Percentiles rank a stretch among this genome's conserved stretches.
phyloP scores from a whole-genome alignment of 352 stramenopile species.

The Pythium vanterpoolii region DNA sequence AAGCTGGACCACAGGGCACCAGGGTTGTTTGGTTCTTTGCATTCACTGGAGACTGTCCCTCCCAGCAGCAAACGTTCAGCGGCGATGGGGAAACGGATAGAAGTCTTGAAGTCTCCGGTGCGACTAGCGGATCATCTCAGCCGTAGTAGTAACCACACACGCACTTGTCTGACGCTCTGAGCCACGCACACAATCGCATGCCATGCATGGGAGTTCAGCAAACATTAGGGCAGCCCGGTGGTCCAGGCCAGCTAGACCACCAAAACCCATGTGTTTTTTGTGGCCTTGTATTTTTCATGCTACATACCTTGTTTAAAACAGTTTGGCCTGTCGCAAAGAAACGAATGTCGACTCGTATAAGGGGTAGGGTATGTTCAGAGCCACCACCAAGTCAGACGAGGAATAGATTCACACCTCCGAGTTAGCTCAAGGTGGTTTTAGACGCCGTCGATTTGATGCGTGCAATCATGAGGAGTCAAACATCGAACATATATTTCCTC shows the following conservation, averaged over 20 bases:
- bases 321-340: not conserved
- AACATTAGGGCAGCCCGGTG: not conserved
- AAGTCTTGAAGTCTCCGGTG: not conserved
- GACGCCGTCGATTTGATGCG: too few species aligned
- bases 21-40: too few species aligned
- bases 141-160: too few species aligned
- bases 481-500: not conserved
- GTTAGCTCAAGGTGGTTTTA: too few species aligned
- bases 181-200: not conserved
- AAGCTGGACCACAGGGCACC: too few species aligned
- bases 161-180: too few species aligned
- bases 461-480: too few species aligned
- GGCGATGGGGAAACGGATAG: too few species aligned
- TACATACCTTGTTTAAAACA: not conserved
- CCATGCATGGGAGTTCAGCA: not conserved
- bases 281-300: not conserved
- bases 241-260: not conserved
- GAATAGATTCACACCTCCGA: not conserved
- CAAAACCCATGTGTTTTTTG: too few species aligned
- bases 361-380: not conserved
- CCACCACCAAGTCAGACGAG: not conserved
- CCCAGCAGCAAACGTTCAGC: too few species aligned
- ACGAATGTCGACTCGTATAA: not conserved
- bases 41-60: too few species aligned
- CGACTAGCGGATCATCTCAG: not conserved